Evolutionary conservation across 2,329 filamentous ascomycete genomes (phyloP), one percentile per base, ranked within the genome.

Genomic region (Aschersonia sp.): DNA sequence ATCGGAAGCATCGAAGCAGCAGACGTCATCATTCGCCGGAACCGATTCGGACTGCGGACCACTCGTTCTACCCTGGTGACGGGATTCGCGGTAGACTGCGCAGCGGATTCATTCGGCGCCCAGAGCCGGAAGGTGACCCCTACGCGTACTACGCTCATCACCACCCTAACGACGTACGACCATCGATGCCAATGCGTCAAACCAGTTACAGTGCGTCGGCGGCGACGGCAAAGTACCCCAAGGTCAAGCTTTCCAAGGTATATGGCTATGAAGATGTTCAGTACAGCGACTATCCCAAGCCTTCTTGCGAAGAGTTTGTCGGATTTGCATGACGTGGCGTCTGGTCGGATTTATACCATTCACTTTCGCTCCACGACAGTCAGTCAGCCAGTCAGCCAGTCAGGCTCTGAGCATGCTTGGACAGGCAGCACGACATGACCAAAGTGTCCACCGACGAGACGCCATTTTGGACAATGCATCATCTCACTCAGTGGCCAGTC

Each of bases 1-100:
- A 62, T 22, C 56, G 58, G 47, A 66, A 64, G 53, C 61, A 65
- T 31, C 62, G 64, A 47, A 56, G 55, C 49, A 61, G 57, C 53
- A 62, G 60, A 54, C 63, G 60, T 43, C 59, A 60, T 12, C 61
- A 57, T 4, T 65, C 64, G 22, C 62, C 64, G 9, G 63, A 63
- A 9, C 51, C 53, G 32, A 30, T 41, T 8, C 53, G 55, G 14
- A 51, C 53, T 30, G 56, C 56, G 30, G 52, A 53, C 30, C 50
- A 59, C 7, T 53, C 52, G 41, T 58, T 56, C 43, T 66, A 66
- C 48, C 55, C 57, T 40, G 58, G 61, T n/a, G 55, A 59, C 7
- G 52, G 45, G 5, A 54, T 52, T 4, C 61, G 58, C 22, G 53
- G 58, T 45, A 60, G 56, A 39, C 51, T 58, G 5, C 54, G 57